Conservation (phyloP, 108 stramenopile genomes). For the Mediolabrus comicus region DNA sequence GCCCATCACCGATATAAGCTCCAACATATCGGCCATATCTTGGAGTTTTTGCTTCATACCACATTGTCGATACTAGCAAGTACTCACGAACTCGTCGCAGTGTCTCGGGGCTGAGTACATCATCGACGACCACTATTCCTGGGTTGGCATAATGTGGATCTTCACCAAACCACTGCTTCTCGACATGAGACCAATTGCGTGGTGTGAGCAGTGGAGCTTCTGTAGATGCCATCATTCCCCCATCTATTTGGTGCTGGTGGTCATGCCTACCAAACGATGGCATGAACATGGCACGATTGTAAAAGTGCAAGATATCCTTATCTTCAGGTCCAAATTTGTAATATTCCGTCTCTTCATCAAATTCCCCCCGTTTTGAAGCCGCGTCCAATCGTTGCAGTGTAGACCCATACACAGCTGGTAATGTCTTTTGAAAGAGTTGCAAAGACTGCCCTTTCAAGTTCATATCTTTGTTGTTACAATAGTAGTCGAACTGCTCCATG, state of each 20-base stretch:
- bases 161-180: slow-evolving; percentile 26
- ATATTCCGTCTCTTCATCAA: too few relatives aligned
- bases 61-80: slow-evolving; percentile 45
- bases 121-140: slow-evolving; percentile 48
- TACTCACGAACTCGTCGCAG: slow-evolving; percentile 37
- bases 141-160: background rate
- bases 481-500: background rate
- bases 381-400: background rate
- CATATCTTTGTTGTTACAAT: background rate
- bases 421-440: background rate
- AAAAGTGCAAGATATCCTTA: too few relatives aligned
- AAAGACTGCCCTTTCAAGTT: background rate
- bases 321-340: too few relatives aligned
- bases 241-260: too few relatives aligned
- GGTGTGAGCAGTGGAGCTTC: background rate
- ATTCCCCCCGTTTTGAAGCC: background rate
- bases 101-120: slow-evolving; percentile 37
- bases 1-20: slow-evolving; percentile 64
- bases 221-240: background rate
- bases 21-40: slow-evolving; percentile 50
- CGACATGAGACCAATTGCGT: background rate
- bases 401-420: background rate
- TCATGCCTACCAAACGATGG: too few relatives aligned
- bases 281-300: too few relatives aligned
- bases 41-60: slow-evolving; percentile 56